Percentiles rank a stretch among this genome's conserved stretches.
These are phyloP conservation scores for Lactarius pseudohatsudake DNA, from an alignment of 768 basidiomycete species.

Conservation along the genomic window DNA sequence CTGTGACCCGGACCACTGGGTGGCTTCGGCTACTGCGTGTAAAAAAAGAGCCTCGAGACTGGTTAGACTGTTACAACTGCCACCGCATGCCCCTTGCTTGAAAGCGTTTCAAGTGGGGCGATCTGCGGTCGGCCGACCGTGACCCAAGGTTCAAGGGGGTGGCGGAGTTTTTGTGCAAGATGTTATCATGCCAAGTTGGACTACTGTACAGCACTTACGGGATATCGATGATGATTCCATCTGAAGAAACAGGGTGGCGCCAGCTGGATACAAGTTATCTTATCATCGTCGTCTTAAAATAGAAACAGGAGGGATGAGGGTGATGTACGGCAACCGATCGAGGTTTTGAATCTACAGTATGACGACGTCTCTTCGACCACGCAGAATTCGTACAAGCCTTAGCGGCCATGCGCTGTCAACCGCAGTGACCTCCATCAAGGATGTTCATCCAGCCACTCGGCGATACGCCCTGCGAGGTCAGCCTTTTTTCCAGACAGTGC, in stretches of 20 bases:
- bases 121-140: neutral
- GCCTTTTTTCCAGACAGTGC: constrained; percentile 67
- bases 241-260: neutral
- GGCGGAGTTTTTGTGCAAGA: neutral
- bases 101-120: neutral
- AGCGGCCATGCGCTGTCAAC: neutral
- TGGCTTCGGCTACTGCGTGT: neutral
- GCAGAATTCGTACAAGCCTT: neutral
- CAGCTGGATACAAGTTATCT: neutral
- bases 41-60: neutral
- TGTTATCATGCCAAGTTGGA: constrained; percentile 1
- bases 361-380: neutral
- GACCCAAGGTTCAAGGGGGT: neutral
- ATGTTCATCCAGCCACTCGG: constrained; percentile 56
- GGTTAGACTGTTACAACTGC: neutral
- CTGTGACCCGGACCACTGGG: neutral
- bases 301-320: neutral
- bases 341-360: neutral
- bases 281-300: neutral
- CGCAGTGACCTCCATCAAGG: constrained; percentile 17
- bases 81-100: neutral
- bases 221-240: neutral
- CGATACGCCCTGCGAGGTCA: constrained; percentile 65
- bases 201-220: neutral
- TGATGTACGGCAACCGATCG: neutral